Base-by-base conservation (phyloP, 495 filamentous ascomycete genomes). In the Penicillium macrosclerotiorum region DNA sequence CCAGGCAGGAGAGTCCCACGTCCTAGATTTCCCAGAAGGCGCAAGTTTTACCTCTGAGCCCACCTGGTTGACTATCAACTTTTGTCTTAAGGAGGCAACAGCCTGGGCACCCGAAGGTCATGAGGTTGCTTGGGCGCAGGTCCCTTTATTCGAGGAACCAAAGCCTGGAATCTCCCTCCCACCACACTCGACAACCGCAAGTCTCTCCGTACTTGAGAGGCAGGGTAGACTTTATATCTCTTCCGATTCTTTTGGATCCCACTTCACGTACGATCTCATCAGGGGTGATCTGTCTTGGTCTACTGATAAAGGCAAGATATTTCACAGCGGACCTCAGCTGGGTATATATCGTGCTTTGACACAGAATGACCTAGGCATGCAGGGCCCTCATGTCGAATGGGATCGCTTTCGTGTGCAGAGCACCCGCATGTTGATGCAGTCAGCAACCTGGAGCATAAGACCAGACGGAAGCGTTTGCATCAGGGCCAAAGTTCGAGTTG, bases 331-430 rank as follows among this genome's bases (percentile, higher is more conserved):
- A 8, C 60, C 57, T 8, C 43, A 52, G 20, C 37, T 63, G 8
- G 41, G 43, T 9, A 54, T 63, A 22, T 57, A 55, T 38, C 56
- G 60, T 17, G 52, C 60, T 12, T 32, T 55, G 41, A 85, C 83
- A 1, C 75, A 84, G 59, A 85, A 85, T 56, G 83, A 86, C 53
- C 60, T 66, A 6, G 72, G 76, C 3, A 48, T 53, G 17, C 60
- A 66, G 23, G 69, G 64, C 11, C 45, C 56, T 19, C 26, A 19
- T n/a, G 35, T 49, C 29, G 55, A 55, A n/a, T 55, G 55, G 55
- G 34, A 59, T 4, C 36, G 44, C 6, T 49, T 46, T 16, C 71
- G 76, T 18, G 73, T 76, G 9, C 34, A 33, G 9, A 47, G 49
- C 38, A 42, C 36, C 17, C 73, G 71, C 32, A 59, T 65, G 30